A percentile compares a stretch with the other conserved stretches of the same genome.
phyloP scores from a whole-genome alignment of 805 yeast genomes.

The Saturnispora hagleri region DNA sequence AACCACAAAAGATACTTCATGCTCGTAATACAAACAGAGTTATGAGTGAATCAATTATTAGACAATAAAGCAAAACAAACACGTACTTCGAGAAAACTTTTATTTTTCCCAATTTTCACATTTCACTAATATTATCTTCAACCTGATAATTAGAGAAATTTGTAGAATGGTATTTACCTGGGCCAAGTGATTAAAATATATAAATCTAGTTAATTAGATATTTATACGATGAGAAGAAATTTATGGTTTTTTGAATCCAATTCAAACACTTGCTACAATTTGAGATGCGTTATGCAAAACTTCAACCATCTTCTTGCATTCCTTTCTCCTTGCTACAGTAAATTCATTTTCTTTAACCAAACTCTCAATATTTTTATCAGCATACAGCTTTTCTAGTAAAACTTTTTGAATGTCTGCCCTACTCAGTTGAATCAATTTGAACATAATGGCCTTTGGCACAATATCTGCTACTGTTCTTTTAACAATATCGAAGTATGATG shows the following conservation, averaged over 20 bases:
- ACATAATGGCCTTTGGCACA: constrained; percentile 92
- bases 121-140: background rate
- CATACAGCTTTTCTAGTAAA: constrained; percentile 77
- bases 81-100: background rate
- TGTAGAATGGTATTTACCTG: background rate
- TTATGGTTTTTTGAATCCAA: background rate
- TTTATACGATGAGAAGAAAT: background rate
- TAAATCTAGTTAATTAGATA: background rate
- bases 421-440: constrained; percentile 76
- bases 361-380: constrained; percentile 60
- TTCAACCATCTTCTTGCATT: constrained; percentile 87
- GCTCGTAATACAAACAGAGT: background rate
- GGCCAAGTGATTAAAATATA: background rate
- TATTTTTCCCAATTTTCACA: background rate
- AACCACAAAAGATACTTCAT: background rate
- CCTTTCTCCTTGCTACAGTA: constrained; percentile 90
- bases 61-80: background rate
- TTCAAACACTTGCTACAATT: constrained; percentile 66
- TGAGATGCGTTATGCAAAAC: constrained; percentile 83
- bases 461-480: constrained; percentile 89
- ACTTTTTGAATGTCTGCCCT: constrained; percentile 87
- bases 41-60: background rate
- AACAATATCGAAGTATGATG: constrained; percentile 85
- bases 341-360: constrained; percentile 86
- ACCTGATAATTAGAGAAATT: background rate